Evolutionary conservation across 768 basidiomycete genomes (phyloP).

Genomic region (Inosperma sp.): DNA sequence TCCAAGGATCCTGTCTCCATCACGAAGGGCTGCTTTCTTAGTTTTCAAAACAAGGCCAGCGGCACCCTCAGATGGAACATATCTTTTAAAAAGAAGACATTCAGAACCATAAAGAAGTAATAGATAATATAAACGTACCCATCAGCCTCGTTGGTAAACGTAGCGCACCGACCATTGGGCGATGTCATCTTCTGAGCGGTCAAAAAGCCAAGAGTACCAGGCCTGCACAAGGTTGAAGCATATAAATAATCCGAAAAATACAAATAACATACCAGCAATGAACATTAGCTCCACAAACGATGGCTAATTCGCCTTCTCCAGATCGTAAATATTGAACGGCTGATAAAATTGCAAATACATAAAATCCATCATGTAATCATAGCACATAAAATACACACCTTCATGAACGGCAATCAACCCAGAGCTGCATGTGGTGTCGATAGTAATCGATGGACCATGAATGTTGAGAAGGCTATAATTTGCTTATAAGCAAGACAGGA

Average conservation of each 20-base stretch:
- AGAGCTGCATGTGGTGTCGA: conserved; percentile 34
- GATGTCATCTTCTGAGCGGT: conserved; percentile 12
- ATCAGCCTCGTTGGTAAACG: conserved; percentile 9
- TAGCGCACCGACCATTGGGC: conserved; percentile 9
- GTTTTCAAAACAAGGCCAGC: conserved; percentile 34
- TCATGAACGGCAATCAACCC: conserved; percentile 33
- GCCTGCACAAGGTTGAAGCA: no score
- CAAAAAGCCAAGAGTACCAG: conserved; percentile 25
- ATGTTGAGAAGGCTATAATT: conserved; percentile 28
- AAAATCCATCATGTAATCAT: not conserved
- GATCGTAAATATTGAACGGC: conserved; percentile 32
- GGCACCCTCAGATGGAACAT: conserved; percentile 35
- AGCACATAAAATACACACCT: conserved; percentile 15
- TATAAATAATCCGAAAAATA: no score
- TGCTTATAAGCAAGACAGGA: not conserved
- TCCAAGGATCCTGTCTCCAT: conserved; percentile 32
- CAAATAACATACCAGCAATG: conserved; percentile 26
- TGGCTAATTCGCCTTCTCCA: conserved; percentile 32
- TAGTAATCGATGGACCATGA: conserved; percentile 32
- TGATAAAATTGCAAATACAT: not conserved
- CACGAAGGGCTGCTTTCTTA: conserved; percentile 29
- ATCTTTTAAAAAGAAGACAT: conserved; percentile 15
- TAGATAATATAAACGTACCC: not conserved
- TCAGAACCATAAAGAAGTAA: not conserved
- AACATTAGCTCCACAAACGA: conserved; percentile 32